Percentiles rank a stretch among this genome's conserved stretches.
Conservation (phyloP, 352 stramenopile species). For the Pythium biforme region DNA sequence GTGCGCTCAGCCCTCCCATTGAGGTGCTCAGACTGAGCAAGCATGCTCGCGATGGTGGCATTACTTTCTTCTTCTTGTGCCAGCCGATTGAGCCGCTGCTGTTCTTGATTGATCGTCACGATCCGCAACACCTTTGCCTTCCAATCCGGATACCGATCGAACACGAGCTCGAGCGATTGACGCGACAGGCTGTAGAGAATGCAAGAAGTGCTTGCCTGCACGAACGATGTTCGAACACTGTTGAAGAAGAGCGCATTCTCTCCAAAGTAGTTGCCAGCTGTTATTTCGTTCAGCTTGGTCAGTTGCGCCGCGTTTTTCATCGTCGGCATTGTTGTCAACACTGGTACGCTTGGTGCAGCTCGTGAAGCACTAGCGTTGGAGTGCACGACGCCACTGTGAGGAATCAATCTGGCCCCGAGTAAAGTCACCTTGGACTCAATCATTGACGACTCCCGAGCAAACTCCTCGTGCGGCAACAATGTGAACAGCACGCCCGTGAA, state of each 20-base stretch:
- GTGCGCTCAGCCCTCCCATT: slow-evolving; percentile 34
- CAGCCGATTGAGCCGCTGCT: slow-evolving; percentile 46
- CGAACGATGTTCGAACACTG: slow-evolving; percentile 50
- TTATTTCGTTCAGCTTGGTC: slow-evolving; percentile 56
- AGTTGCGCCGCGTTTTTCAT: slow-evolving; percentile 23
- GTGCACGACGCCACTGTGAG: not conserved
- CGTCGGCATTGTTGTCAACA: not conserved
- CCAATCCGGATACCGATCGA: slow-evolving; percentile 68
- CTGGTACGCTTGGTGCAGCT: not conserved
- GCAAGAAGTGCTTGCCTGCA: slow-evolving; percentile 58
- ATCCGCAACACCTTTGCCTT: slow-evolving; percentile 70
- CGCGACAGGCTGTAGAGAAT: slow-evolving; percentile 73
- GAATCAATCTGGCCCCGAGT: not conserved
- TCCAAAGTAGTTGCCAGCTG: slow-evolving; percentile 56
- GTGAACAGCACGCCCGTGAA: slow-evolving; percentile 59
- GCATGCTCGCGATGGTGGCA: slow-evolving; percentile 27
- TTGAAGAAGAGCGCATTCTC: slow-evolving; percentile 72
- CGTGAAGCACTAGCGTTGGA: not conserved
- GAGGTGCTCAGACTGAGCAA: slow-evolving; percentile 34
- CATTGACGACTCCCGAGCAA: slow-evolving; percentile 26
- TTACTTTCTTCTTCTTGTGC: slow-evolving; percentile 34
- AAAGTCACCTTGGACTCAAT: slow-evolving; percentile 25
- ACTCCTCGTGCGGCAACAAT: slow-evolving; percentile 42
- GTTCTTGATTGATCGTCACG: slow-evolving; percentile 54
- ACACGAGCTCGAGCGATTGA: slow-evolving; percentile 64